Conservation (phyloP, 129 eudicot genomes). For the carrot (Daucus carota) region DH1_v3.0 NC_030386.2:31520501-31521000, state of each 20-base stretch:
- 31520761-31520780: constrained; percentile 95
- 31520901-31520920: background rate
- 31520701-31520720: constrained; percentile 81
- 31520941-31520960: background rate
- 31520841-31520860: background rate
- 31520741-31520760: constrained; percentile 98
- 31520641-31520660: constrained; percentile 78
- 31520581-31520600: constrained; percentile 82
- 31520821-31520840: constrained; percentile 19
- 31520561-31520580: constrained; percentile 90
- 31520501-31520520: constrained; percentile 68
- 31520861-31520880: background rate
- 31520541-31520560: constrained; percentile 90
- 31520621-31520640: constrained; percentile 89
- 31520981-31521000: background rate
- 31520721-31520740: constrained; percentile 85
- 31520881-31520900: background rate
- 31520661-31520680: constrained; percentile 93
- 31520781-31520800: constrained; percentile 83
- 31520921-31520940: background rate
- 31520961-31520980: background rate
- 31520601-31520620: constrained; percentile 95
- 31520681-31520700: constrained; percentile 82
- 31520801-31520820: constrained; percentile 30
- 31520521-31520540: constrained; percentile 80